Evolutionary conservation across 805 yeast genomes (phyloP).

Genomic region (Metschnikowia orientalis): DNA sequence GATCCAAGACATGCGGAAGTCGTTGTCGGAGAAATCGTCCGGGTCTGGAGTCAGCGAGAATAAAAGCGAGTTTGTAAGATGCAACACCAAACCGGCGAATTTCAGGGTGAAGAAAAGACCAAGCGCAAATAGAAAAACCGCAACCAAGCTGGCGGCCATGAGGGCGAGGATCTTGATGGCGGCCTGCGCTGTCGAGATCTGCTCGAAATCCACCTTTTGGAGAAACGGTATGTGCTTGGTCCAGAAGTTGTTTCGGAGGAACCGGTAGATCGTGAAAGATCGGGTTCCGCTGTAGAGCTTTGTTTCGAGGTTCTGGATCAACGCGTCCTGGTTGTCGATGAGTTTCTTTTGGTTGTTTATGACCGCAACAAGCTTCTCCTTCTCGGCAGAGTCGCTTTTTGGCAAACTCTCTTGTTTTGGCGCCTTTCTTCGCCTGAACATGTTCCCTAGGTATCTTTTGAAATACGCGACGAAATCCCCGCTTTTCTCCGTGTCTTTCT

Average conservation of each 20-base stretch:
- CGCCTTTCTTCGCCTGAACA: no score
- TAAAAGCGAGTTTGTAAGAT: no score
- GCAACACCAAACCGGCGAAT: not conserved
- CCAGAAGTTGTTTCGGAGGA: not conserved
- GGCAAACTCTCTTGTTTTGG: no score
- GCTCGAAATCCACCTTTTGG: not conserved
- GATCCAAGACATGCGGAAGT: conserved; percentile 10
- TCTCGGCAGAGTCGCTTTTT: no score
- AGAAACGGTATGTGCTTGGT: conserved; percentile 1
- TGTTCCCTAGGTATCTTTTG: no score
- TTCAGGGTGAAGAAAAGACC: conserved; percentile 2
- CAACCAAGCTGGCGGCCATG: conserved; percentile 1
- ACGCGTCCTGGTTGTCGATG: conserved; percentile 1
- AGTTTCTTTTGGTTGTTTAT: conserved; percentile 1
- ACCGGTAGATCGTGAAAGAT: conserved; percentile 1
- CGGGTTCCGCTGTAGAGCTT: conserved; percentile 3
- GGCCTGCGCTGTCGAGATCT: not conserved
- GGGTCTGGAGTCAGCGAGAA: no score
- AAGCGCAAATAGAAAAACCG: not conserved
- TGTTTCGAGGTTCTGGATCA: conserved; percentile 4
- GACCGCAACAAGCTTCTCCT: not conserved
- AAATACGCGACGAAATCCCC: no score
- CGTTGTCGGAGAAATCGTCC: conserved; percentile 2
- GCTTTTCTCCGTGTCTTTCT: no score
- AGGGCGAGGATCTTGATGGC: not conserved